Evolutionary conservation across 1,284 basidiomycete species (phyloP).

Genomic region (Apiotrichum gracile): DNA sequence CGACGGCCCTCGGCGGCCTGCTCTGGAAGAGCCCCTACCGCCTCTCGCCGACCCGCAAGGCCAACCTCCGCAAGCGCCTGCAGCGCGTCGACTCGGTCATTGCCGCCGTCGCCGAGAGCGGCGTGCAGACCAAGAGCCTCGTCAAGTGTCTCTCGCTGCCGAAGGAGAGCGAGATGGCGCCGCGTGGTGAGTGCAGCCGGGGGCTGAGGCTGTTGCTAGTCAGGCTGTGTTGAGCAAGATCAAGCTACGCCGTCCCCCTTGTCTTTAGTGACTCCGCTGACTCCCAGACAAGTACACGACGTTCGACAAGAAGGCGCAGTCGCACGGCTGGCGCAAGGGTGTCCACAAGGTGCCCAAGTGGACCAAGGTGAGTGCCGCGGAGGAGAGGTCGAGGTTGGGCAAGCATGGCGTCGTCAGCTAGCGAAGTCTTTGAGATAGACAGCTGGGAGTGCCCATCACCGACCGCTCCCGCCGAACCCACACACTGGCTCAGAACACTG

Average conservation of each 20-base stretch:
- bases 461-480: no score
- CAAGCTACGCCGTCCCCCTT: no score
- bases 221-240: no score
- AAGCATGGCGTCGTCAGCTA: no score
- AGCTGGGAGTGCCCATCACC: no score
- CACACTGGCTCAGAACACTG: background rate
- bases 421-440: no score
- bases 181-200: constrained; percentile 44
- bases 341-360: constrained; percentile 96
- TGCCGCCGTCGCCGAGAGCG: constrained; percentile 72
- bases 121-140: constrained; percentile 61
- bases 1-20: constrained; percentile 25
- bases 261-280: background rate
- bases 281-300: constrained; percentile 84
- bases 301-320: constrained; percentile 61
- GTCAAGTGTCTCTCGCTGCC: constrained; percentile 31
- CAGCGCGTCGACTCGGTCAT: constrained; percentile 92
- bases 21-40: constrained; percentile 84
- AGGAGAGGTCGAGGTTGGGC: no score
- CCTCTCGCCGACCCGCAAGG: constrained; percentile 82
- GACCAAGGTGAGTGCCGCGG: constrained; percentile 63
- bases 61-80: constrained; percentile 78
- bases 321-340: constrained; percentile 74
- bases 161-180: constrained; percentile 48
- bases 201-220: background rate